Base-by-base conservation (phyloP, 768 basidiomycete genomes). In the Gloeophyllum trabeum region DNA sequence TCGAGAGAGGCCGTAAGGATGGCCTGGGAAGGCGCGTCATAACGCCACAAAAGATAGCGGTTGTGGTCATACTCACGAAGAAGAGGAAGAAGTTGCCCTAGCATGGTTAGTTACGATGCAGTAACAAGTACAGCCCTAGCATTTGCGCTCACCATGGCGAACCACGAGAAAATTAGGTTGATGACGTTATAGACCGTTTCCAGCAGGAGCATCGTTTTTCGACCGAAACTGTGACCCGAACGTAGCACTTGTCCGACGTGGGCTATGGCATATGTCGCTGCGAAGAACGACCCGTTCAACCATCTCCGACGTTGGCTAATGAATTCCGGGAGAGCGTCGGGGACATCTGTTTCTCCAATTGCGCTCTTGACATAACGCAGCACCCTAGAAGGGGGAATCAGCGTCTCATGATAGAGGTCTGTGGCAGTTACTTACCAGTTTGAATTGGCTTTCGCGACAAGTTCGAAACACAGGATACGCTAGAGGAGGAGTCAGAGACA, bases 61-160 rank as follows among this genome's bases (percentile, higher is more conserved):
- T 38, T 7, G 35, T 5, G 25, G 2, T 22, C 0, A 34, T 25
- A 61, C 82, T 61, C 54, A 92, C 91, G 57, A 94, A 97, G 63
- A 93, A 94, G 23, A 94, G 61, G 59, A 88, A 97, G 58, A 89
- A 92, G 54, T 94, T 97, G n/a, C 89, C 93, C 80, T 92, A 32
- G 10, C 10, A 32, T 32, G 28, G 10, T 16, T 16, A 16, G 20
- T 6, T 14, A 4, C 13, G 18, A 42, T 18, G 10, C 20, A 5
- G 4, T 21, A 24, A 10, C 19, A 3, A 5, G 22, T n/a, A 26
- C 19, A 24, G 13, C 4, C 2, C 7, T 34, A 40, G 7, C 4
- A n/a, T n/a, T n/a, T 32, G 2, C 6, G 66, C 83, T 68, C 55
- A 87, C 87, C 43, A 94, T 74, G 42, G 77, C 81, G 56, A 97